phyloP scores from a whole-genome alignment of 495 filamentous ascomycete genomes.

The Glonium stellatum region DNA sequence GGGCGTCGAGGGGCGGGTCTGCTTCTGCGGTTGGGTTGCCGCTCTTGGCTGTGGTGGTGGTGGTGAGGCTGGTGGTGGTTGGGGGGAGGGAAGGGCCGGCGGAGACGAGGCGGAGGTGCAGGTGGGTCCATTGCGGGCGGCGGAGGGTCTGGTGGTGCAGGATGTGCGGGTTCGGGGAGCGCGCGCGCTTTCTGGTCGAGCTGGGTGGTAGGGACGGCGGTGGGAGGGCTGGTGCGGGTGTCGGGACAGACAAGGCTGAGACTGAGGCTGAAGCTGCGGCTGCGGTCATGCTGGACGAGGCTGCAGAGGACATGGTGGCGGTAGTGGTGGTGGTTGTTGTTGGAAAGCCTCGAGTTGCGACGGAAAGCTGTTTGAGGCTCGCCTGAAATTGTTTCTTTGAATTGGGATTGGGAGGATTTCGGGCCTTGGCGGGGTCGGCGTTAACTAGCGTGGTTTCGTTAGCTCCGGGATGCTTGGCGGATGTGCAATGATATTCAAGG shows the following conservation, averaged over 20 bases:
- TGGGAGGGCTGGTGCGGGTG: not conserved
- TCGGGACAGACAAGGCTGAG: not conserved
- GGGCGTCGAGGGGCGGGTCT: constrained; percentile 65
- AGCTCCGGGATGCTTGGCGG: no score
- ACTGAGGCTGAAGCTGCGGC: no score
- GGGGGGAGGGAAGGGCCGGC: constrained; percentile 16
- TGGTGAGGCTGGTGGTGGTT: constrained; percentile 28
- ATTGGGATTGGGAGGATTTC: not conserved
- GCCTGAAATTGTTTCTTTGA: not conserved
- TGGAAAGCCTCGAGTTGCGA: not conserved
- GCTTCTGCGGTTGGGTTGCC: no score
- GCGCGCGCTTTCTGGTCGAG: constrained; percentile 17
- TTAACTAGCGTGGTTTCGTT: no score
- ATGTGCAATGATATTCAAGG: no score
- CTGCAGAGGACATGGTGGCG: not conserved
- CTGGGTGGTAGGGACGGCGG: not conserved
- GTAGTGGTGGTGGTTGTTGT: not conserved
- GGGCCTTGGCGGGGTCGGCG: no score
- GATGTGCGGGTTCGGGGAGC: constrained; percentile 17
- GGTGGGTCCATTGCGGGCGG: constrained; percentile 29
- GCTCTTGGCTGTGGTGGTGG: no score
- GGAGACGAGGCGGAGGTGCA: constrained; percentile 32
- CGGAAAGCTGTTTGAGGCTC: not conserved
- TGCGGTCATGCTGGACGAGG: no score
- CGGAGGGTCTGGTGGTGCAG: constrained; percentile 30